phyloP scores from a whole-genome alignment of 1,139 yeast genomes.

The Suhomyces panamericanus region DNA sequence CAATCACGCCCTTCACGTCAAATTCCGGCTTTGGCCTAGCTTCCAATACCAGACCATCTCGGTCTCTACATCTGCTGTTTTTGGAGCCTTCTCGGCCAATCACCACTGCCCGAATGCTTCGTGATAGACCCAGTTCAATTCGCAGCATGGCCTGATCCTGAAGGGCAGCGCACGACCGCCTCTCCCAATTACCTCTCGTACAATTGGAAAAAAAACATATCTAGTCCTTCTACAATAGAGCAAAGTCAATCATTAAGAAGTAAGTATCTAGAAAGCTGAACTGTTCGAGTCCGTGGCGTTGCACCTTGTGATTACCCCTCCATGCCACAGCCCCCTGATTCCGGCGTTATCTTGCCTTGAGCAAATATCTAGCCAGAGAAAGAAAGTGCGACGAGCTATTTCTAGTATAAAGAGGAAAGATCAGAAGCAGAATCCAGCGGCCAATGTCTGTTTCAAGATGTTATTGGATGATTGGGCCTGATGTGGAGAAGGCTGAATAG shows the following conservation, averaged over 20 bases:
- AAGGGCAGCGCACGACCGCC: conserved; percentile 18
- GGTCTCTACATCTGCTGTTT: neutral
- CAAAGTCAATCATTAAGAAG: conserved; percentile 4
- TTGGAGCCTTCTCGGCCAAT: neutral
- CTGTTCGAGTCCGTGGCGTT: too few species aligned
- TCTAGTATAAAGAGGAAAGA: neutral
- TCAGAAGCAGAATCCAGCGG: neutral
- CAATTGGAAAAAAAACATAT: conserved; percentile 10
- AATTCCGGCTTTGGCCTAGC: too few species aligned
- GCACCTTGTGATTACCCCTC: too few species aligned
- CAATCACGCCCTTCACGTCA: too few species aligned
- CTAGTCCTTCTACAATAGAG: neutral
- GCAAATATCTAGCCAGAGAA: conserved; percentile 7
- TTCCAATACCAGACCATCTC: neutral
- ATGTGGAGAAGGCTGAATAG: too few species aligned
- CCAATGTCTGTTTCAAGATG: neutral
- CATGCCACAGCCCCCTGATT: neutral
- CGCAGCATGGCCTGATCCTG: conserved; percentile 11
- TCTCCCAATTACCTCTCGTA: conserved; percentile 11
- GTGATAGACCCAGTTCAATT: neutral
- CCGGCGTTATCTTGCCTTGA: conserved; percentile 3
- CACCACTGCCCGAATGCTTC: neutral
- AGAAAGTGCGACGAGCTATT: conserved; percentile 10
- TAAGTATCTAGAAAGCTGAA: neutral
- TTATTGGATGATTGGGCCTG: too few species aligned